phyloP scores from a whole-genome alignment of 2,329 filamentous ascomycete genomes.

The Diaporthe sp. region DNA sequence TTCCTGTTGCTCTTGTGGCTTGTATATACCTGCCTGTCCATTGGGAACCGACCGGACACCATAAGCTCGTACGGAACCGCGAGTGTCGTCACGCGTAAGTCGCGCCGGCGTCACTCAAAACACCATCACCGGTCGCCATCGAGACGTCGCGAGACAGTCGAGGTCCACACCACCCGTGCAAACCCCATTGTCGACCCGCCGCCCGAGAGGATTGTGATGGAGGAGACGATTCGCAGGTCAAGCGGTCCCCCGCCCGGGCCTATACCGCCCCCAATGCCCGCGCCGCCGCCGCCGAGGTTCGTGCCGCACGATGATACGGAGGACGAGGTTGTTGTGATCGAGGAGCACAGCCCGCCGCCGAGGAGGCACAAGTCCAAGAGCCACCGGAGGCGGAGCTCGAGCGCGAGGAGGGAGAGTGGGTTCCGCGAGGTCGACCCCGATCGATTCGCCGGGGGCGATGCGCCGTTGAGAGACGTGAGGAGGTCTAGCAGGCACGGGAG shows the following conservation, averaged over 20 bases:
- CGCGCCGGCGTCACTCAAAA: constrained; percentile 42
- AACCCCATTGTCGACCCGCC: constrained; percentile 1
- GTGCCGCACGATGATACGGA: constrained; percentile 44
- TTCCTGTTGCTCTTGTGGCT: constrained; percentile 53
- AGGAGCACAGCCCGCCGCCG: constrained; percentile 50
- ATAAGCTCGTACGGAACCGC: constrained; percentile 43
- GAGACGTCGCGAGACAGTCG: constrained; percentile 46
- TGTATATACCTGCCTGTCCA: constrained; percentile 50
- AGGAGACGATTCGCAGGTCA: constrained; percentile 45
- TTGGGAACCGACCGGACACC: constrained; percentile 45
- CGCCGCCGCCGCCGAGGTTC: constrained; percentile 33
- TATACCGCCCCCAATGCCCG: constrained; percentile 33
- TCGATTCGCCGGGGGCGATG: constrained; percentile 49
- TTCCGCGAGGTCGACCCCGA: constrained; percentile 51
- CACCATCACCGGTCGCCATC: constrained; percentile 40
- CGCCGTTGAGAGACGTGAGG: constrained; percentile 48
- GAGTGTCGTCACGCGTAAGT: constrained; percentile 45
- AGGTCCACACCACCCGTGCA: constrained; percentile 44
- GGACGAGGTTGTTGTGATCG: constrained; percentile 53
- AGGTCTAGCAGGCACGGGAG: constrained; percentile 51
- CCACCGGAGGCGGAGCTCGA: constrained; percentile 43
- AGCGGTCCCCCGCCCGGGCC: constrained; percentile 38
- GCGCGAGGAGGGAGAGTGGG: constrained; percentile 45
- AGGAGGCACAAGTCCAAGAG: constrained; percentile 44
- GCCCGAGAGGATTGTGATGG: constrained; percentile 47